These are phyloP conservation scores for Blastobotrys serpentis DNA, from an alignment of 1,139 yeast genomes.

Conservation along the genomic window DNA sequence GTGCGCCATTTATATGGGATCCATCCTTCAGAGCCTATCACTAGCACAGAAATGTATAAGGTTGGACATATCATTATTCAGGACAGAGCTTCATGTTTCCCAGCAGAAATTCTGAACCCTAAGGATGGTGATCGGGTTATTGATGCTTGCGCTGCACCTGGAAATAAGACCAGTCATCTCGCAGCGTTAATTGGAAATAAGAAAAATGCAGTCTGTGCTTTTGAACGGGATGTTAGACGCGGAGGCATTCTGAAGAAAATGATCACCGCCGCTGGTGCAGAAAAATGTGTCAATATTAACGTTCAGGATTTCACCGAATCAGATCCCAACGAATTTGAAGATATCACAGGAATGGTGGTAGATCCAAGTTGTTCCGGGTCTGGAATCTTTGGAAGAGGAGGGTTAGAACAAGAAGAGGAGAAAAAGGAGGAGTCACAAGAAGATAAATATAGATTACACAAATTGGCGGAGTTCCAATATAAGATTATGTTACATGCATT, in stretches of 20 bases:
- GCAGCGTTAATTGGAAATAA: constrained; percentile 55
- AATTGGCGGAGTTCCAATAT: constrained; percentile 81
- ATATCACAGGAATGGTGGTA: constrained; percentile 78
- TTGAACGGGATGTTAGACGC: constrained; percentile 78
- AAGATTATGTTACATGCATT: constrained; percentile 87
- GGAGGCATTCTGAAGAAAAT: constrained; percentile 71
- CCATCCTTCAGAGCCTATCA: constrained; percentile 66
- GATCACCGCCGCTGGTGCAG: constrained; percentile 77
- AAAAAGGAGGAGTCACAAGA: constrained; percentile 39
- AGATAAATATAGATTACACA: constrained; percentile 57
- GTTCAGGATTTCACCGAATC: constrained; percentile 80
- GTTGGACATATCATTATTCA: constrained; percentile 83
- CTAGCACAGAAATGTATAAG: constrained; percentile 63
- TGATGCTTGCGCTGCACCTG: constrained; percentile 98
- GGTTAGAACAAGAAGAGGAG: constrained; percentile 41
- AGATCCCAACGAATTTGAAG: constrained; percentile 58
- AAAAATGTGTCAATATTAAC: constrained; percentile 60
- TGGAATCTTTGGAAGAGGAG: constrained; percentile 90
- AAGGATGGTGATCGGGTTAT: constrained; percentile 53
- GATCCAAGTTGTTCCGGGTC: constrained; percentile 99
- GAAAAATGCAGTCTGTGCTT: constrained; percentile 61
- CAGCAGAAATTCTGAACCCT: constrained; percentile 77
- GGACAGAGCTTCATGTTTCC: constrained; percentile 95
- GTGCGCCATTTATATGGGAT: constrained; percentile 80
- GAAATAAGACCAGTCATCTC: constrained; percentile 91